A percentile compares a stretch with the other conserved stretches of the same genome.
phyloP scores from a whole-genome alignment of 2,329 filamentous ascomycete genomes.

The Verticillium nubilum region DNA sequence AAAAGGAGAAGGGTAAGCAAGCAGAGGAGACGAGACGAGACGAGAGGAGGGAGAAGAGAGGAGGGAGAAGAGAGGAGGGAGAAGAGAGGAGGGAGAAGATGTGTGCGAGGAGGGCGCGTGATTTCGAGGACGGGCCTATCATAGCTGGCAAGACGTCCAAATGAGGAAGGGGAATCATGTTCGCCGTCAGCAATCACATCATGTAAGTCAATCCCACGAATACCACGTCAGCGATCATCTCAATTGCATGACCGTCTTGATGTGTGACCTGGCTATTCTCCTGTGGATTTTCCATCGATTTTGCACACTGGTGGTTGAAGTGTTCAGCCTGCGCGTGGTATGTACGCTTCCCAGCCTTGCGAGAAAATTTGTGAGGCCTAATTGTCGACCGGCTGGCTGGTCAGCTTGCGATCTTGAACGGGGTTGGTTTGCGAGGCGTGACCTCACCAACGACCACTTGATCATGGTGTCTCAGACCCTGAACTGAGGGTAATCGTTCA shows the following conservation, averaged over 20 bases:
- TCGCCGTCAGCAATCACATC: background rate
- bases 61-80: background rate
- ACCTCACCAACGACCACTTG: background rate
- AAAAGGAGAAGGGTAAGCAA: background rate
- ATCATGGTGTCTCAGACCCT: background rate
- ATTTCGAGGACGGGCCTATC: background rate
- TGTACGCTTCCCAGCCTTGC: background rate
- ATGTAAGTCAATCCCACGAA: background rate
- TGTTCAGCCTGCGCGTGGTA: background rate
- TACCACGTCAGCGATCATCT: background rate
- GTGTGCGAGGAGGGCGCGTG: background rate
- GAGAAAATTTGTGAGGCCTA: background rate
- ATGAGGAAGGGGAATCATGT: background rate
- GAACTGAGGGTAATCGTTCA: background rate
- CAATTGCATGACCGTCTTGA: background rate
- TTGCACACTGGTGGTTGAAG: too few species aligned
- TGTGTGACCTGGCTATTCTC: background rate
- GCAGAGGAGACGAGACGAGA: too few species aligned
- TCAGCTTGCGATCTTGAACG: background rate
- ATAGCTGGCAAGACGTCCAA: background rate
- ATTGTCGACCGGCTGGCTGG: background rate
- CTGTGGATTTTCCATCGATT: too few species aligned
- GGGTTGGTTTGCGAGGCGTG: background rate
- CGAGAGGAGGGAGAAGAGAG: background rate
- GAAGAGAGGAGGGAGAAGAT: background rate